phyloP scores from a whole-genome alignment of 768 basidiomycete genomes.

The Macrolepiota dolichaula region DNA sequence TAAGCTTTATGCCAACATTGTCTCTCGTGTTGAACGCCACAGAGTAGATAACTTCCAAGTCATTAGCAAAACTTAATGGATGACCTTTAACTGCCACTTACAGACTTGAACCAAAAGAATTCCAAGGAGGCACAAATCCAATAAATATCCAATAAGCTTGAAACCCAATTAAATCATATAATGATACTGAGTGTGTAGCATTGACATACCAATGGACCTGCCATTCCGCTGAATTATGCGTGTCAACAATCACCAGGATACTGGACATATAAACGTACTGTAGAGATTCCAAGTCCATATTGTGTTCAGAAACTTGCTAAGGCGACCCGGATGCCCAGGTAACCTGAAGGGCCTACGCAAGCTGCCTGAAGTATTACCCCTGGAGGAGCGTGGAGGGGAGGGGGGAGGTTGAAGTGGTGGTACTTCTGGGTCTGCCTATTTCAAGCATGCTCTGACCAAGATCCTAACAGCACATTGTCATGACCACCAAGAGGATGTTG shows the following conservation, averaged over 20 bases:
- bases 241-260: neutral
- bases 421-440: too few species aligned
- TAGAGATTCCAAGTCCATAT: neutral
- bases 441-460: too few species aligned
- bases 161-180: neutral
- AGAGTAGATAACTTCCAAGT: constrained; percentile 28
- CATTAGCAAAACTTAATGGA: neutral
- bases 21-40: constrained; percentile 26
- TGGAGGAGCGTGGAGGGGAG: too few species aligned
- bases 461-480: too few species aligned
- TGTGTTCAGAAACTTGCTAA: too few species aligned
- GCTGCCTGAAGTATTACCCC: too few species aligned
- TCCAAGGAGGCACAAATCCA: constrained; percentile 27
- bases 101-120: constrained; percentile 29
- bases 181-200: too few species aligned
- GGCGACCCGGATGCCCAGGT: too few species aligned
- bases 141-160: constrained; percentile 23
- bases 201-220: constrained; percentile 3
- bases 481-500: too few species aligned
- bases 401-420: too few species aligned
- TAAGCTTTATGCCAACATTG: constrained; percentile 20
- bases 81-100: constrained; percentile 14
- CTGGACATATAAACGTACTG: neutral
- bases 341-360: too few species aligned
- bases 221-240: neutral